Conservation (phyloP, 495 filamentous ascomycete species). For the Terfezia boudieri region DNA sequence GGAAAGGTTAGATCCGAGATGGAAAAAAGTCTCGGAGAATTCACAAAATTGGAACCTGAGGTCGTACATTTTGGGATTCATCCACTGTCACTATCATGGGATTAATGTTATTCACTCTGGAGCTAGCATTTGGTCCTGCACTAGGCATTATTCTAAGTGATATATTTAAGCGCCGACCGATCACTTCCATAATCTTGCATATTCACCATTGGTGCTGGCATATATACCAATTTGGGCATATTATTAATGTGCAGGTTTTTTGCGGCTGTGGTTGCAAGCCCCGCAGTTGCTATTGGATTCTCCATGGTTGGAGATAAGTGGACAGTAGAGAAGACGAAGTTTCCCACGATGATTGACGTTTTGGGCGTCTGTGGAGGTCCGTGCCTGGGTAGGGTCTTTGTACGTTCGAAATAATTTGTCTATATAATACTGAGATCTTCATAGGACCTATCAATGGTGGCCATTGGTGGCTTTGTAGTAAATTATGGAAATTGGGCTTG, state of each 20-base stretch:
- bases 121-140: not conserved
- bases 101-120: not conserved
- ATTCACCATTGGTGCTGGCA: not conserved
- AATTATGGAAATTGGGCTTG: not conserved
- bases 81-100: not conserved
- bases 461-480: not conserved
- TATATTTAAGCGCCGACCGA: not conserved
- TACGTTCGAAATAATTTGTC: too few species aligned
- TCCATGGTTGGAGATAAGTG: not conserved
- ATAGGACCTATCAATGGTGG: not conserved
- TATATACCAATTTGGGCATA: not conserved
- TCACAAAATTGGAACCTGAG: not conserved
- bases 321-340: not conserved
- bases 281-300: not conserved
- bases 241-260: not conserved
- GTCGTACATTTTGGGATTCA: too few species aligned
- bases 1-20: not conserved
- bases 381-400: too few species aligned
- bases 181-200: not conserved
- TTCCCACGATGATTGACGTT: not conserved
- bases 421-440: too few species aligned
- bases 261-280: not conserved
- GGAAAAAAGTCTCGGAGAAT: not conserved
- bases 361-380: not conserved
- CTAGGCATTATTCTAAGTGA: not conserved